Conservation (phyloP, 148 eudicot genomes). For the Talinum fruticosum region DNA sequence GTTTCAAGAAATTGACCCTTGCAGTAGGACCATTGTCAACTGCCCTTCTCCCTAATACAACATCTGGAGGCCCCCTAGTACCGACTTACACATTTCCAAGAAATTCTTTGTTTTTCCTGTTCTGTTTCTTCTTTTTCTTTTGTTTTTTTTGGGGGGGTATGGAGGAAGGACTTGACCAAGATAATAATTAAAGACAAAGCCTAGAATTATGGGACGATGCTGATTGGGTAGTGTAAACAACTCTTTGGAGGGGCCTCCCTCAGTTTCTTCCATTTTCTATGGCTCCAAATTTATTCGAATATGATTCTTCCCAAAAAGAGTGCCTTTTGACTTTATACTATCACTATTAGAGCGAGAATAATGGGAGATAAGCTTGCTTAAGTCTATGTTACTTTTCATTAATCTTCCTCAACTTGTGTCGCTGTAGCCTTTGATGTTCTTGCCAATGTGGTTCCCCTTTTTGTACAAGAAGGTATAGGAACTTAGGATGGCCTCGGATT, state of each 20-base stretch:
- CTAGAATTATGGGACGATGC: constrained; percentile 27
- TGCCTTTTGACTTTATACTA: constrained; percentile 23
- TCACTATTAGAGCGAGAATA: constrained; percentile 18
- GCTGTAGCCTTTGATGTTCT: constrained; percentile 12
- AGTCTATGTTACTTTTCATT: constrained; percentile 21
- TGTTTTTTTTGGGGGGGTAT: not conserved
- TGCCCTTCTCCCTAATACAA: not conserved
- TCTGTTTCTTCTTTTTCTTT: not conserved
- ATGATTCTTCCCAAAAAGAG: constrained; percentile 24
- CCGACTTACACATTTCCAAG: not conserved
- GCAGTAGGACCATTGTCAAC: not conserved
- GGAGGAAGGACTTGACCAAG: constrained; percentile 17
- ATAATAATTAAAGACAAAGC: constrained; percentile 22
- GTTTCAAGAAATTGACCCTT: not conserved
- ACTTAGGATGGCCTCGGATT: not conserved
- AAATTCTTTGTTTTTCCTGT: not conserved
- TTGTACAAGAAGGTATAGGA: not conserved
- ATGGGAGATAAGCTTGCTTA: constrained; percentile 20
- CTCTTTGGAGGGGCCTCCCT: constrained; percentile 12
- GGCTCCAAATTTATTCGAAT: constrained; percentile 26
- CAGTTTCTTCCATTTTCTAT: constrained; percentile 27
- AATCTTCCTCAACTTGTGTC: constrained; percentile 23
- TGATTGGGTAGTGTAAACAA: constrained; percentile 24
- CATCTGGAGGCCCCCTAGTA: constrained; percentile 3
- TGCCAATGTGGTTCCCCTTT: constrained; percentile 13